Conservation (phyloP, 78 protist genomes). For the slime mould (Dictyostelium discoideum) region dicty_2.7 NC_007090.3:2423501-2424000, state of each 20-base stretch:
- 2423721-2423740: not conserved
- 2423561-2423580: not conserved
- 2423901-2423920: not conserved
- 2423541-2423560: conserved; percentile 26
- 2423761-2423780: not conserved
- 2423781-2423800: not conserved
- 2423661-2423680: not conserved
- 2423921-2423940: not conserved
- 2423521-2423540: conserved; percentile 39
- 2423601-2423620: conserved; percentile 36
- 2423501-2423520: not conserved
- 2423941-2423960: conserved; percentile 46
- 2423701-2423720: not conserved
- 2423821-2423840: not conserved
- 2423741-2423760: not conserved
- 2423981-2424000: conserved; percentile 72
- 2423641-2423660: conserved; percentile 18
- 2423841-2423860: not conserved
- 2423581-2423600: conserved; percentile 61
- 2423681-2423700: not conserved
- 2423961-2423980: conserved; percentile 67
- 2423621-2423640: conserved; percentile 21
- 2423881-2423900: conserved; percentile 51
- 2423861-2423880: conserved; percentile 55
- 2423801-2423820: conserved; percentile 49